Conservation (phyloP, 495 filamentous ascomycete species). For the Lichina pygmaea region DNA sequence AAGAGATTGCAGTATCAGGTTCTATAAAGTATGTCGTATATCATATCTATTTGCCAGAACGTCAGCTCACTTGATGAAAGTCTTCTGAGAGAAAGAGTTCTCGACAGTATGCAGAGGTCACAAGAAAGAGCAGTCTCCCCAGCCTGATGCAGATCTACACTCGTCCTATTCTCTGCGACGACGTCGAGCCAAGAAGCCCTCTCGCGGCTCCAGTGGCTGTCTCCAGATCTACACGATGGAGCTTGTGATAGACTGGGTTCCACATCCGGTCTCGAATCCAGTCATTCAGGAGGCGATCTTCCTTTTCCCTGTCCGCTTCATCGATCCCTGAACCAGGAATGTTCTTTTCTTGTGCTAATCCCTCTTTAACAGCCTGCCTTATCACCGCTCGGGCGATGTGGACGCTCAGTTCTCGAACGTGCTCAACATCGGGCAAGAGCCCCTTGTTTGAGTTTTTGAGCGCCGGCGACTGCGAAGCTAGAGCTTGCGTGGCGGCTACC, state of each 20-base stretch:
- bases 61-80: too few relatives aligned
- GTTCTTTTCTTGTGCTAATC: slow-evolving; percentile 27
- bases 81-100: too few relatives aligned
- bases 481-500: slow-evolving; percentile 46
- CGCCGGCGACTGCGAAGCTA: slow-evolving; percentile 44
- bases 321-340: slow-evolving; percentile 18
- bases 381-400: slow-evolving; percentile 62
- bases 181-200: slow-evolving; percentile 9
- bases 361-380: slow-evolving; percentile 38
- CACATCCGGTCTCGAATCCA: slow-evolving; percentile 87
- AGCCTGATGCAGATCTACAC: neutral
- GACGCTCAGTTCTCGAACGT: slow-evolving; percentile 51
- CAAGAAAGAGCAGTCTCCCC: too few relatives aligned
- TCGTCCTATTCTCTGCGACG: neutral
- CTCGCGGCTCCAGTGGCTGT: slow-evolving; percentile 24
- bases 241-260: slow-evolving; percentile 43
- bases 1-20: too few relatives aligned
- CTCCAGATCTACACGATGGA: slow-evolving; percentile 24
- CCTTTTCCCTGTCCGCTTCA: slow-evolving; percentile 15
- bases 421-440: slow-evolving; percentile 48
- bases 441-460: slow-evolving; percentile 26
- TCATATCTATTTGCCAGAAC: too few relatives aligned
- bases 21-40: too few relatives aligned
- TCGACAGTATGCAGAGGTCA: too few relatives aligned
- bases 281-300: slow-evolving; percentile 33